Percentiles rank a stretch among this genome's conserved stretches.
Conservation (phyloP, 805 yeast species). For the Tetrapisispora phaffii region DNA sequence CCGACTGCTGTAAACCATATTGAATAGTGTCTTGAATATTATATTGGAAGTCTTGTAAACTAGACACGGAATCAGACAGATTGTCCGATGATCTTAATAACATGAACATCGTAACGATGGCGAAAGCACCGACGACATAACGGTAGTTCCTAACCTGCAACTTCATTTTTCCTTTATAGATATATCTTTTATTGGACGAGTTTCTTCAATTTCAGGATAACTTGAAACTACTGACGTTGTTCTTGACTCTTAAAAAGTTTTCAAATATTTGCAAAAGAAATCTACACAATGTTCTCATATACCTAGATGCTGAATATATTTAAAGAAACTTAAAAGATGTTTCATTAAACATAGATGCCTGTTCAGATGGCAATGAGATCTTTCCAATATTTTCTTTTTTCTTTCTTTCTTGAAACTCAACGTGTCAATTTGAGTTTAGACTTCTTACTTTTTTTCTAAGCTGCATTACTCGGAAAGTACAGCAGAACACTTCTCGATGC, state of each 20-base stretch:
- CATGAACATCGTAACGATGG: slow-evolving; percentile 40
- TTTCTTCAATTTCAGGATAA: neutral
- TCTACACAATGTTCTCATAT: no score
- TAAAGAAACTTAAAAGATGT: no score
- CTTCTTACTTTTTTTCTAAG: neutral
- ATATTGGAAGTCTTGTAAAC: slow-evolving; percentile 1
- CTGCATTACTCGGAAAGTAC: neutral
- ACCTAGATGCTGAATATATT: no score
- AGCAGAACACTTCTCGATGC: neutral
- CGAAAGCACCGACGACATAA: slow-evolving; percentile 41
- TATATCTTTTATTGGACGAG: neutral
- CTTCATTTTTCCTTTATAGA: no score
- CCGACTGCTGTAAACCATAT: neutral
- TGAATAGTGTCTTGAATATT: neutral
- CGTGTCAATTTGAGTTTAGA: neutral
- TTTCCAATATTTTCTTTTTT: neutral
- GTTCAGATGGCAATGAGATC: neutral
- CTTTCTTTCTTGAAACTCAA: neutral
- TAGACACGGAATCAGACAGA: neutral
- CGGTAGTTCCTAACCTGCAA: slow-evolving; percentile 35
- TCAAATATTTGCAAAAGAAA: no score
- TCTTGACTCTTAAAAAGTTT: no score
- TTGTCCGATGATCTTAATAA: slow-evolving; percentile 37
- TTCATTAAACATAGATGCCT: no score
- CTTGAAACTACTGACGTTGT: neutral